A percentile compares a stretch with the other conserved stretches of the same genome.
phyloP scores from a whole-genome alignment of 306 rosid species.

The Calophaca sinica region DNA sequence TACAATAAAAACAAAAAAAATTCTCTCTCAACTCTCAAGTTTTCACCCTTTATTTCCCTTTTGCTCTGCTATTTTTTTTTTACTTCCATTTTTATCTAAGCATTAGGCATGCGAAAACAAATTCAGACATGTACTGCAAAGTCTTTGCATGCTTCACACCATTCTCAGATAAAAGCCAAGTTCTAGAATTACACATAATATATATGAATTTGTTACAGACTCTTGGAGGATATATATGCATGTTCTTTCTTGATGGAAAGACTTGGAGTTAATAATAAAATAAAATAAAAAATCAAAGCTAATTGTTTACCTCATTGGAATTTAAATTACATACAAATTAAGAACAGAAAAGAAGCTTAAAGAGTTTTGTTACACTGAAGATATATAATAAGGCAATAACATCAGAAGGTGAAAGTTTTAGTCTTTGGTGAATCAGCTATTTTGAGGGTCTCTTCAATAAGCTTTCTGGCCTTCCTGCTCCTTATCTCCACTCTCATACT shows the following conservation, averaged over 20 bases:
- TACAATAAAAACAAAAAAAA: constrained; percentile 1
- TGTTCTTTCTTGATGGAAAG: neutral
- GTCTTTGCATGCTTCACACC: constrained; percentile 8
- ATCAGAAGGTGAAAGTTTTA: constrained; percentile 61
- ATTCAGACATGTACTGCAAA: neutral
- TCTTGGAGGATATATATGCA: neutral
- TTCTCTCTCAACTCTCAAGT: neutral
- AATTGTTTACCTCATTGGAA: neutral
- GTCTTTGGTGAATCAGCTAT: constrained; percentile 82
- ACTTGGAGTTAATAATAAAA: neutral
- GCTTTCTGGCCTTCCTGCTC: constrained; percentile 86
- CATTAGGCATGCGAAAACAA: constrained; percentile 13
- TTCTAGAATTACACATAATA: constrained; percentile 11
- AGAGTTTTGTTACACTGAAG: too few relatives aligned
- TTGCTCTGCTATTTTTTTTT: neutral
- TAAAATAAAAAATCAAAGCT: neutral
- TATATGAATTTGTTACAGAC: neutral
- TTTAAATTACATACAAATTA: neutral
- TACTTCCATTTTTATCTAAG: constrained; percentile 15
- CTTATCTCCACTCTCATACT: constrained; percentile 95
- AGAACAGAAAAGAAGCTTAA: constrained; percentile 11
- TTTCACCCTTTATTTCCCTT: neutral
- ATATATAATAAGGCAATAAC: too few relatives aligned
- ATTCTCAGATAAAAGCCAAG: neutral
- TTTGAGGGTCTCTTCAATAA: constrained; percentile 76